phyloP scores from a whole-genome alignment of 148 eudicot genomes.

The Rhododendron ovatum region DNA sequence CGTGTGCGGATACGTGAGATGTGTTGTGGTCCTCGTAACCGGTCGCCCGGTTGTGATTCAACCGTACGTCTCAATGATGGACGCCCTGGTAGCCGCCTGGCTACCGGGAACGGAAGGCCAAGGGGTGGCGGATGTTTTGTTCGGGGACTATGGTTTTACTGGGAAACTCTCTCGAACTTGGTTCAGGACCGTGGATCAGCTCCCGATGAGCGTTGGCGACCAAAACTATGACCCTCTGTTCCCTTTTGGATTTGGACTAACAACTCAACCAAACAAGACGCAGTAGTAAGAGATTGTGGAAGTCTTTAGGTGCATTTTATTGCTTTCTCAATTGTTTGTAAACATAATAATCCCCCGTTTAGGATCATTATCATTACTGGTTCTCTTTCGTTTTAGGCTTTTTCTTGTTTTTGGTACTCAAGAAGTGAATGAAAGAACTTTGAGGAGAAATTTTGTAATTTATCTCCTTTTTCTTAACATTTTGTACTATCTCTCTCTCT shows the following conservation, averaged over 20 bases:
- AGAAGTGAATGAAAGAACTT: not conserved
- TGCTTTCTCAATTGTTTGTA: not conserved
- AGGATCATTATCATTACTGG: not conserved
- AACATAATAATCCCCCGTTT: not conserved
- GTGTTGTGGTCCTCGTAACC: not conserved
- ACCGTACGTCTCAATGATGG: not conserved
- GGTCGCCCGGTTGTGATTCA: not conserved
- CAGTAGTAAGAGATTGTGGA: not conserved
- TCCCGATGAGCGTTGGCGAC: not conserved
- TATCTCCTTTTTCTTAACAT: too few relatives aligned
- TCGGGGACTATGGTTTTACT: not conserved
- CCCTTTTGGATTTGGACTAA: not conserved
- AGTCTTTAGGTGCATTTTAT: not conserved
- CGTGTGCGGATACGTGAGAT: not conserved
- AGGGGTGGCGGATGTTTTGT: not conserved
- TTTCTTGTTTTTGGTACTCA: not conserved
- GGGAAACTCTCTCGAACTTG: not conserved
- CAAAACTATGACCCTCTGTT: not conserved
- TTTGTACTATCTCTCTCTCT: too few relatives aligned
- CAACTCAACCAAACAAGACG: not conserved
- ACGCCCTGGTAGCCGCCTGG: not conserved
- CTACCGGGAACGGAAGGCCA: not conserved
- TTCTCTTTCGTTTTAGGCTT: not conserved
- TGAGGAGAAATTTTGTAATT: not conserved
- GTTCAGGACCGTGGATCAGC: not conserved